Evolutionary conservation across 805 yeast species (phyloP), one percentile per base, ranked within the genome.

Genomic region (Candida taoyuanica): DNA sequence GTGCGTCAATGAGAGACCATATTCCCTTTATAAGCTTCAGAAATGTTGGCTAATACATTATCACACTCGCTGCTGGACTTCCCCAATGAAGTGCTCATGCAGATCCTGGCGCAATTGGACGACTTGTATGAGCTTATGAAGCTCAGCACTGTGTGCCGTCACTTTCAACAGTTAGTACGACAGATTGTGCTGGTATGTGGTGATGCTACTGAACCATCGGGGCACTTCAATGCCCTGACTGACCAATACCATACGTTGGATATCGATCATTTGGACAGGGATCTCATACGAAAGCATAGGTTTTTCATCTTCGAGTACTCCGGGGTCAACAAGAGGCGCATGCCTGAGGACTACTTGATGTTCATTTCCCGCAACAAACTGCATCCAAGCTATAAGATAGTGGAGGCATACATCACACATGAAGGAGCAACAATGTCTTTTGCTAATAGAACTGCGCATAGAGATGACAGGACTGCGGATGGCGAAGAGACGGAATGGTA

Each of bases 11-110:
- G n/a, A n/a, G n/a, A n/a, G n/a, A n/a, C n/a, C n/a, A n/a, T n/a
- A n/a, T n/a, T n/a, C n/a, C n/a, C n/a, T n/a, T n/a, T n/a, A n/a
- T n/a, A n/a, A n/a, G n/a, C n/a, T n/a, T n/a, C n/a, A n/a, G n/a
- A n/a, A n/a, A n/a, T n/a, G n/a, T n/a, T n/a, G n/a, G n/a, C n/a
- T n/a, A n/a, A n/a, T n/a, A n/a, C n/a, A n/a, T n/a, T 15, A 23
- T 24, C 29, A 14, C 12, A 17, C 16, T 34, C 39, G n/a, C 33
- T 45, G 2, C 33, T 39, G 12, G 49, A 36, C 14, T 47, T 53
- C 5, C 58, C 58, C 19, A 37, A 32, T 15, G 58, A 51, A 39
- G 15, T 48, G 0, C 40, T 53, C 5, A n/a, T 37, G 3, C 31
- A 42, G 36, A 36, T 53, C 11, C 20, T 51, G 8, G 21, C 23